phyloP scores from a whole-genome alignment of 371 early-diverging fungal species.

The Syncephalastrum monosporum region DNA sequence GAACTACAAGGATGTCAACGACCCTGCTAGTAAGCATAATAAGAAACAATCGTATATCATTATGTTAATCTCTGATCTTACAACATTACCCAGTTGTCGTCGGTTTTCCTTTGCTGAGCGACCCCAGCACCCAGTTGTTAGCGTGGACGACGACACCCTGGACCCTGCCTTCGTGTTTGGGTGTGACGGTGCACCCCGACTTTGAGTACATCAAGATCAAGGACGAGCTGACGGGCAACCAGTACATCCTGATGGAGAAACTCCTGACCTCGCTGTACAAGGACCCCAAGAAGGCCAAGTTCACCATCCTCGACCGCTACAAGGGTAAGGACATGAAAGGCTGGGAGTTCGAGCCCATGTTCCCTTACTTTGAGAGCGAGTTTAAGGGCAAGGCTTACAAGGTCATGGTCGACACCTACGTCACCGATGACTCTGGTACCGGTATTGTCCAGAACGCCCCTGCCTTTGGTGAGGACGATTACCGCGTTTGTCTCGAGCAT shows the following conservation, averaged over 20 bases:
- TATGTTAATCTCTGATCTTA: not conserved
- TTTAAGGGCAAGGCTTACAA: constrained; percentile 83
- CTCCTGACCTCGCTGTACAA: constrained; percentile 90
- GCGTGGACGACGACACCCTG: constrained; percentile 99
- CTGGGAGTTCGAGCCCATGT: constrained; percentile 91
- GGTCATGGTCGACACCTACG: constrained; percentile 91
- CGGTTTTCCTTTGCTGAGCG: constrained; percentile 90
- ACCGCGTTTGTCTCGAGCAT: constrained; percentile 90
- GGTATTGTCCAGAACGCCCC: constrained; percentile 99
- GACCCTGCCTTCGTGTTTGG: constrained; percentile 99
- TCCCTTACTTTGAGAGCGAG: constrained; percentile 78
- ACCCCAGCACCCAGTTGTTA: constrained; percentile 80
- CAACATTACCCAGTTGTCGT: constrained; percentile 68
- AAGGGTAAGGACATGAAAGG: constrained; percentile 89
- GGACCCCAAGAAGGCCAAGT: constrained; percentile 94
- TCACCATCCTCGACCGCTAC: constrained; percentile 77
- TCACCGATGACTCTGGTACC: constrained; percentile 97
- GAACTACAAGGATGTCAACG: constrained; percentile 99
- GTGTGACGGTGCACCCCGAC: constrained; percentile 91
- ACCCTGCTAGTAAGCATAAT: constrained; percentile 79
- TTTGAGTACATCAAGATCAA: constrained; percentile 96
- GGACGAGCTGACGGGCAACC: constrained; percentile 74
- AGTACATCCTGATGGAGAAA: constrained; percentile 86
- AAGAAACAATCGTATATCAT: not conserved
- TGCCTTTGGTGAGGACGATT: constrained; percentile 99